Evolutionary conservation across 768 basidiomycete species (phyloP).

Genomic region (Leccinum incarnatum): DNA sequence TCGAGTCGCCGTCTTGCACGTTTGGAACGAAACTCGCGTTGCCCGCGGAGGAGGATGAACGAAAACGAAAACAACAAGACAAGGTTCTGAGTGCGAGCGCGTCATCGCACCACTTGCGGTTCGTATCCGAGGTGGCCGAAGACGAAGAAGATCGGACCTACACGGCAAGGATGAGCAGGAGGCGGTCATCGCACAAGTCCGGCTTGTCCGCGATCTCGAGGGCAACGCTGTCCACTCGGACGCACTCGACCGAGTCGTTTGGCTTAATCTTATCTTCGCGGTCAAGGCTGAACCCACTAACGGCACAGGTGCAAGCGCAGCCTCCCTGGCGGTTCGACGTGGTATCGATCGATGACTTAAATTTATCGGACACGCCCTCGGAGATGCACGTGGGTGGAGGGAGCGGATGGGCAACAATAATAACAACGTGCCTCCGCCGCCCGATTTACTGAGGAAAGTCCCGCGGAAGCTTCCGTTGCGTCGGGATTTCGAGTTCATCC

Average conservation of each 20-base stretch:
- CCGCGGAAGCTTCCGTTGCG: constrained; percentile 66
- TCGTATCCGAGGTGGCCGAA: too few species aligned
- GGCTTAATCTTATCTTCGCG: constrained; percentile 32
- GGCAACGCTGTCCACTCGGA: constrained; percentile 22
- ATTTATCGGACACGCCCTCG: constrained; percentile 74
- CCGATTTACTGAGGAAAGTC: constrained; percentile 52
- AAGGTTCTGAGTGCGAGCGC: too few species aligned
- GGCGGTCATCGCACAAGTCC: constrained; percentile 23
- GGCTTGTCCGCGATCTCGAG: constrained; percentile 21
- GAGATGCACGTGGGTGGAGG: constrained; percentile 38
- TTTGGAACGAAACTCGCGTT: too few species aligned
- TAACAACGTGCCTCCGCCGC: constrained; percentile 36
- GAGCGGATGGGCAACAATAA: background rate
- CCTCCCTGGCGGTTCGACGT: constrained; percentile 66
- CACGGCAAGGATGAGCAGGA: constrained; percentile 6
- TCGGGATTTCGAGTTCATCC: constrained; percentile 79
- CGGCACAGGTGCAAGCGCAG: constrained; percentile 35
- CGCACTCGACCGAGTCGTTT: constrained; percentile 34
- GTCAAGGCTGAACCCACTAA: constrained; percentile 30
- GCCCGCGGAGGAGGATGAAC: background rate
- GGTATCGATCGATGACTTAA: constrained; percentile 75
- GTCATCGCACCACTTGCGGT: too few species aligned
- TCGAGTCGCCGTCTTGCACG: too few species aligned
- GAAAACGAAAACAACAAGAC: too few species aligned
- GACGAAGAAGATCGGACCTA: too few species aligned